These are phyloP conservation scores for Chalara sp. DNA, from an alignment of 2,329 filamentous ascomycete species.

Conservation along the genomic window DNA sequence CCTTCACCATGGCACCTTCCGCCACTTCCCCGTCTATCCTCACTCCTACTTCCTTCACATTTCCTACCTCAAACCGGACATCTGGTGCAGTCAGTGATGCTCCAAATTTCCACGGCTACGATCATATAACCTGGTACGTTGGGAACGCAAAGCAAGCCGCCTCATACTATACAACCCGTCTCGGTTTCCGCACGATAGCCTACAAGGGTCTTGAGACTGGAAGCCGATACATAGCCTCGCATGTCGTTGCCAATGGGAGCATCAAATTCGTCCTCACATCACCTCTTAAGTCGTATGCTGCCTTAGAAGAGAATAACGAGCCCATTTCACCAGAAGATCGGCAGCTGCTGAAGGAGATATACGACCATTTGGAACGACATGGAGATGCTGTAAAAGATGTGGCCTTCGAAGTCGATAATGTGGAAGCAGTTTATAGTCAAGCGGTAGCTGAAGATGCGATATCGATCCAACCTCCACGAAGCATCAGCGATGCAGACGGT, in stretches of 20 bases:
- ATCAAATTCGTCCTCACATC: slow-evolving; percentile 82
- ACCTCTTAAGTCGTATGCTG: slow-evolving; percentile 58
- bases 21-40: slow-evolving; percentile 12
- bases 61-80: not conserved
- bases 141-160: slow-evolving; percentile 96
- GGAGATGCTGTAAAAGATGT: slow-evolving; percentile 95
- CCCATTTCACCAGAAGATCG: slow-evolving; percentile 57
- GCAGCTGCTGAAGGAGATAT: slow-evolving; percentile 63
- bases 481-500: slow-evolving; percentile 52
- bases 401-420: slow-evolving; percentile 88
- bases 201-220: slow-evolving; percentile 88
- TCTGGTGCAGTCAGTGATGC: slow-evolving; percentile 10
- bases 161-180: slow-evolving; percentile 77
- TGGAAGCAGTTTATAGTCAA: slow-evolving; percentile 68
- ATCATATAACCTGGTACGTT: slow-evolving; percentile 93
- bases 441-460: slow-evolving; percentile 61
- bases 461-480: slow-evolving; percentile 54
- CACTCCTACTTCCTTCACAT: not conserved
- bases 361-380: slow-evolving; percentile 77
- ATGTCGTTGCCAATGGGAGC: slow-evolving; percentile 71
- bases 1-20: slow-evolving; percentile 7
- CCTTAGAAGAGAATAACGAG: slow-evolving; percentile 51
- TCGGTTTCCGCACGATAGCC: slow-evolving; percentile 78
- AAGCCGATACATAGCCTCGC: slow-evolving; percentile 71
- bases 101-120: slow-evolving; percentile 56